phyloP scores from a whole-genome alignment of 2,329 filamentous ascomycete genomes.

The Fusarium sp. region DNA sequence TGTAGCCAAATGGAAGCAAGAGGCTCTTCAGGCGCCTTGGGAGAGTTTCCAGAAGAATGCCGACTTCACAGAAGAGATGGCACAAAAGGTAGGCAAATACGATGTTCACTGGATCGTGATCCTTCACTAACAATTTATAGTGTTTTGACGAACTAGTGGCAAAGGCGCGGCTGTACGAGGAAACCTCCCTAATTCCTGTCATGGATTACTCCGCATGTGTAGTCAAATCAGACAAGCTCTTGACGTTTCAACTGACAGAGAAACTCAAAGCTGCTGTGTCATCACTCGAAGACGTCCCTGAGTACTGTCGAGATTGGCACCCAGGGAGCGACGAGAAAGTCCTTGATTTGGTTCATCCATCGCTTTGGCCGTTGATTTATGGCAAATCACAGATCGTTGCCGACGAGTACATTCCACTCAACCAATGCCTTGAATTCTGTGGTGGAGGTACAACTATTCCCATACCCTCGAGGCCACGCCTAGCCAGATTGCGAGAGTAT shows the following conservation, averaged over 20 bases:
- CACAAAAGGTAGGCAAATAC: neutral
- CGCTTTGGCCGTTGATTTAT: constrained; percentile 32
- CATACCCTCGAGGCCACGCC: rapidly evolving
- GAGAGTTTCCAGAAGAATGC: neutral
- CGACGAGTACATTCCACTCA: neutral
- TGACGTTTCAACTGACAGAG: neutral
- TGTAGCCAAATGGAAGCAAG: neutral
- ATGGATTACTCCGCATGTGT: neutral
- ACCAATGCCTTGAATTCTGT: rapidly evolving
- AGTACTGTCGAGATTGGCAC: constrained; percentile 3
- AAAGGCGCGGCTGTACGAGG: neutral
- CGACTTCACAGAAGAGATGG: neutral
- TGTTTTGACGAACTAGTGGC: neutral
- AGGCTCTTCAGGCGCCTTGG: neutral
- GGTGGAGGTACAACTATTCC: neutral
- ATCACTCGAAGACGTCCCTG: neutral
- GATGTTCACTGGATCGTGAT: neutral
- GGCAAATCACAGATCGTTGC: neutral
- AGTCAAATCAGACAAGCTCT: neutral
- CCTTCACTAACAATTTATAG: neutral
- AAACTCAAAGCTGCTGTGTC: neutral
- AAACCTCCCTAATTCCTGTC: neutral
- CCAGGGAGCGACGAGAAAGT: neutral
- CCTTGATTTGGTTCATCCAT: constrained; percentile 8
- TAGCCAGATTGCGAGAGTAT: neutral